phyloP scores from a whole-genome alignment of 371 early-diverging fungal species.

The Blakeslea trispora region DNA sequence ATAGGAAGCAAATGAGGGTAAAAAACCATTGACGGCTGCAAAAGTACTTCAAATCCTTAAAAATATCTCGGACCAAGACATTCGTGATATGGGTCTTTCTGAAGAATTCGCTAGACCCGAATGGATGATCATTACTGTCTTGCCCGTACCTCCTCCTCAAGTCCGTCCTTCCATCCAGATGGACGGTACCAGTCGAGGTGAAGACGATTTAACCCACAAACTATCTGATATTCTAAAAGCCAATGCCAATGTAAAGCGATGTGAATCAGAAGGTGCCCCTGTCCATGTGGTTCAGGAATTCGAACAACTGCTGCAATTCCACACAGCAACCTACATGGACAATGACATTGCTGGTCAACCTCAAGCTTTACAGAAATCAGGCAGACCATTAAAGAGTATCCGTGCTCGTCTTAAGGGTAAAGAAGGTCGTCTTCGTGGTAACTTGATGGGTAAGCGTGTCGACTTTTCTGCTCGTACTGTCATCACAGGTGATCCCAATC shows the following conservation, averaged over 20 bases:
- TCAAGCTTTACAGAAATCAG: constrained; percentile 94
- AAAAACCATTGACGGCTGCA: constrained; percentile 78
- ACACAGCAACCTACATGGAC: constrained; percentile 99
- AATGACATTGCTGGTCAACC: constrained; percentile 99
- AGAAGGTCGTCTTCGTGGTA: constrained; percentile 99
- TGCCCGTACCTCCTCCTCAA: constrained; percentile 98
- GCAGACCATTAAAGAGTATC: constrained; percentile 97
- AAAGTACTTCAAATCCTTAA: constrained; percentile 89
- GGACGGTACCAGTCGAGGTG: constrained; percentile 92
- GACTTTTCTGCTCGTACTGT: constrained; percentile 99
- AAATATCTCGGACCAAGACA: constrained; percentile 91
- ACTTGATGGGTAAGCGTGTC: constrained; percentile 99
- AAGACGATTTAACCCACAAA: constrained; percentile 99
- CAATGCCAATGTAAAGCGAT: constrained; percentile 87
- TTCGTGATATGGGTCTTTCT: constrained; percentile 89
- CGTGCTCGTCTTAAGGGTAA: constrained; percentile 99
- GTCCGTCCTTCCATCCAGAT: constrained; percentile 99
- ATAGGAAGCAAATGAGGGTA: constrained; percentile 55
- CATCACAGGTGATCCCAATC: constrained; percentile 99
- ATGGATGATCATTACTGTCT: constrained; percentile 96
- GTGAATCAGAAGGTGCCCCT: constrained; percentile 97
- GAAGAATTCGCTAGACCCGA: constrained; percentile 96
- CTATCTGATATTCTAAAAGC: constrained; percentile 97
- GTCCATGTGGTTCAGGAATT: constrained; percentile 95
- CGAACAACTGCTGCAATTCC: constrained; percentile 92